phyloP scores from a whole-genome alignment of 2,329 filamentous ascomycete genomes.

The Xylaria sp. region DNA sequence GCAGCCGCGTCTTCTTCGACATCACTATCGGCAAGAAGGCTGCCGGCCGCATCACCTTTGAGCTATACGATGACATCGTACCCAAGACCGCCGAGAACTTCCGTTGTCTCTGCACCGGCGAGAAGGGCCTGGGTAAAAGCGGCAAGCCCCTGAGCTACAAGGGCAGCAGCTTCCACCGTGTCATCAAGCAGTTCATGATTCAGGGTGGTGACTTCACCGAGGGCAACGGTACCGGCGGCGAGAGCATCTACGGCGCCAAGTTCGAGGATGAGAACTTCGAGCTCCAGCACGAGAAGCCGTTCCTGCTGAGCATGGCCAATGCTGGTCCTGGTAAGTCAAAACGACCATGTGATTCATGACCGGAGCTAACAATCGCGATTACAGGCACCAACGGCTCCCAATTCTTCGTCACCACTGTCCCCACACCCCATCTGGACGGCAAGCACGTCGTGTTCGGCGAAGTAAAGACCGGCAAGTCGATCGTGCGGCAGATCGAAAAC shows the following conservation, averaged over 20 bases:
- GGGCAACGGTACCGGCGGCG: slow-evolving; percentile 92
- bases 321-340: slow-evolving; percentile 76
- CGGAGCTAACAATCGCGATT: slow-evolving; percentile 3
- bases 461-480: slow-evolving; percentile 88
- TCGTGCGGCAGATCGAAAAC: slow-evolving; percentile 90
- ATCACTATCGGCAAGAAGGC: slow-evolving; percentile 77
- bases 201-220: slow-evolving; percentile 96
- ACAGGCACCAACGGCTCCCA: slow-evolving; percentile 92
- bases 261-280: slow-evolving; percentile 97
- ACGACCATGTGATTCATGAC: background rate
- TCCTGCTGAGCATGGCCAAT: slow-evolving; percentile 97
- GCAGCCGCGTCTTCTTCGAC: slow-evolving; percentile 91
- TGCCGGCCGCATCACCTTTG: slow-evolving; percentile 82
- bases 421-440: slow-evolving; percentile 91
- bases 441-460: slow-evolving; percentile 99
- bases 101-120: slow-evolving; percentile 89
- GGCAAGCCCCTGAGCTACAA: slow-evolving; percentile 94
- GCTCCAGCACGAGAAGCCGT: slow-evolving; percentile 88
- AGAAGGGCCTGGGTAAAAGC: slow-evolving; percentile 82
- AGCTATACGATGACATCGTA: slow-evolving; percentile 78
- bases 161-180: slow-evolving; percentile 88
- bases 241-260: slow-evolving; percentile 97
- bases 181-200: slow-evolving; percentile 99
- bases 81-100: slow-evolving; percentile 98
- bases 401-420: slow-evolving; percentile 96